Evolutionary conservation across 163 green algal species (phyloP), one percentile per base, ranked within the genome.

Genomic region (Chlamydomonas reinhardtii): DNA sequence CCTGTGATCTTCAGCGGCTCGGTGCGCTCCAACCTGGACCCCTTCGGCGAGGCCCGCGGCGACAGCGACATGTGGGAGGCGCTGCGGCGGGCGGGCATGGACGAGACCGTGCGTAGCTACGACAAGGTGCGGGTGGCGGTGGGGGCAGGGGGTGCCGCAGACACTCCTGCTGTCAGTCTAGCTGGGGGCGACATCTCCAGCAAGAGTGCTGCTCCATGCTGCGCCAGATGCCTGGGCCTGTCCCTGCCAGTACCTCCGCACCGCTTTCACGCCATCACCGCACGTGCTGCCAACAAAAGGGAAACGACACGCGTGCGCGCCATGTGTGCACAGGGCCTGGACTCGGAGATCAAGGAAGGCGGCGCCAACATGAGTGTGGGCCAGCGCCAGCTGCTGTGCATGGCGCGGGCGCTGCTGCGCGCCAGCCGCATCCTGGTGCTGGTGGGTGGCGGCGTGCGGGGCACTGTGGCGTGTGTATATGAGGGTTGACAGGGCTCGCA

Each of bases 11-110:
- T 99, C 87, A 94, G 82, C 52, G 96, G 96, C 73, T 97, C 85
- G 12, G 83, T 99, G 25, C 92, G 97, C 37, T 94, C 73, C 82
- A 99, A 99, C 91, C 91, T 99, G 79, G 97, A 99, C 90, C 97
- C 97, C 16, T 98, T 99, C 88, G 91, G 84, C 43, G 76, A 94
- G 56, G 77, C 88, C 0, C 61, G 59, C 14, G 88, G 89, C 11
- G 95, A 98, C 89, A 34, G 29, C 24, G 86, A 82, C 29, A 92
- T 99, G n/a, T 98, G 95, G 97, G 84, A 94, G 72, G 94, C 93
- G 37, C 85, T 98, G 68, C 29, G 89, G 25, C 89, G 89, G 85
- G 93, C 92, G 11, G 91, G 93, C 19, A 82, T 97, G n/a, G 87
- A 92, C 9, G 89, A 79, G 37, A 78, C 48, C 9, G 31, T 86